phyloP scores from a whole-genome alignment of 768 basidiomycete species.

The Mycena pura region DNA sequence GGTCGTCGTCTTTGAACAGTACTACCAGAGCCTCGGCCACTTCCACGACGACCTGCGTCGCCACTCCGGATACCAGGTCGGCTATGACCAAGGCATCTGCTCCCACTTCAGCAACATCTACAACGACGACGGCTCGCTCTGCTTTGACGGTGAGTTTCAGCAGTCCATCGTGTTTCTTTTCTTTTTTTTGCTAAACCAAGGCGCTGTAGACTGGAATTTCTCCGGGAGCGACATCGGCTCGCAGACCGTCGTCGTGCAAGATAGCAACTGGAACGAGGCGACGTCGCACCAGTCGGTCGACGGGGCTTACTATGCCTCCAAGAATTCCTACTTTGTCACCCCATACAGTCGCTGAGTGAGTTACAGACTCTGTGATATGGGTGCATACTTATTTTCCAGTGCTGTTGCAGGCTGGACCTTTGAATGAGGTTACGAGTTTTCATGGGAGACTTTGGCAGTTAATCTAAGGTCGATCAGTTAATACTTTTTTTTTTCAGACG shows the following conservation, averaged over 20 bases:
- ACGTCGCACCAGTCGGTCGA: slow-evolving; percentile 37
- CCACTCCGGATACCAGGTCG: slow-evolving; percentile 44
- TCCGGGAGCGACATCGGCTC: slow-evolving; percentile 44
- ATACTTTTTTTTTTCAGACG: background rate
- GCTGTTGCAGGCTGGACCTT: background rate
- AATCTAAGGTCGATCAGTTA: slow-evolving; percentile 5
- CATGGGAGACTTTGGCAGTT: background rate
- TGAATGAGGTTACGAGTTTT: background rate
- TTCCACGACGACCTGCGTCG: slow-evolving; percentile 51
- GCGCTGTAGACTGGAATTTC: slow-evolving; percentile 54
- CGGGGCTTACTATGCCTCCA: slow-evolving; percentile 41
- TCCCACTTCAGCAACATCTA: slow-evolving; percentile 41
- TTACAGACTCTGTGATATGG: background rate
- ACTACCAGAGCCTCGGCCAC: slow-evolving; percentile 44
- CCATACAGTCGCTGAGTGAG: slow-evolving; percentile 11
- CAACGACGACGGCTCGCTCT: slow-evolving; percentile 45
- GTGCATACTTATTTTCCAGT: background rate
- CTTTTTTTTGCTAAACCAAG: no score
- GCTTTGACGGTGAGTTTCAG: no score
- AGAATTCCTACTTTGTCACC: slow-evolving; percentile 29
- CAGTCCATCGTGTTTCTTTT: no score
- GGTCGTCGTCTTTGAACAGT: slow-evolving; percentile 51
- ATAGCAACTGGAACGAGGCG: slow-evolving; percentile 48
- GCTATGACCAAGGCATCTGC: slow-evolving; percentile 46
- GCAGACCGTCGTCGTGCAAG: slow-evolving; percentile 43